phyloP scores from a whole-genome alignment of 768 basidiomycete species.

The Harrya chromipes region DNA sequence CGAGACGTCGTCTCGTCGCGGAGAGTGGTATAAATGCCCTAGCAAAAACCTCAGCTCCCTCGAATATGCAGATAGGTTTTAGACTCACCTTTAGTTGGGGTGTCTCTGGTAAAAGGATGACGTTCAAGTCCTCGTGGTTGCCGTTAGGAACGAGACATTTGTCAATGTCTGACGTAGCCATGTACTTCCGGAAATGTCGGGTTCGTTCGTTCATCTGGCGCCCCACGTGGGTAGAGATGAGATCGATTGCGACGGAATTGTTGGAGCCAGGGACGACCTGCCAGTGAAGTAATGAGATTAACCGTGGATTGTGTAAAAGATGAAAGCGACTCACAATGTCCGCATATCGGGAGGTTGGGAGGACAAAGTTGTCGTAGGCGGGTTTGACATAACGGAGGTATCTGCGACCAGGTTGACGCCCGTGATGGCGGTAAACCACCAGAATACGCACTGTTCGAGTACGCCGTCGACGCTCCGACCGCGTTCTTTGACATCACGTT shows the following conservation, averaged over 20 bases:
- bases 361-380: conserved; percentile 90
- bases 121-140: conserved; percentile 44
- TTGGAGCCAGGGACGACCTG: conserved; percentile 97
- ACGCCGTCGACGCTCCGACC: conserved; percentile 84
- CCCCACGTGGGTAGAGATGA: conserved; percentile 88
- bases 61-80: neutral
- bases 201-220: conserved; percentile 80
- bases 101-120: conserved; percentile 72
- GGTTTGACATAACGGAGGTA: conserved; percentile 96
- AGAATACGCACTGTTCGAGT: conserved; percentile 69
- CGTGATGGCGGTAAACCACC: neutral
- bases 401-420: conserved; percentile 35
- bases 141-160: conserved; percentile 37
- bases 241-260: conserved; percentile 87
- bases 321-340: conserved; percentile 63
- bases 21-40: conserved; percentile 91
- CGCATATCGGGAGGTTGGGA: conserved; percentile 80
- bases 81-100: conserved; percentile 68
- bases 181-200: conserved; percentile 66
- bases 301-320: neutral
- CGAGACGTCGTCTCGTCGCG: conserved; percentile 66
- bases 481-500: conserved; percentile 84
- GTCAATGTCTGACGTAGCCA: conserved; percentile 51
- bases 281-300: conserved; percentile 1
- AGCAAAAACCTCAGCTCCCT: neutral